phyloP scores from a whole-genome alignment of 2,329 filamentous ascomycete genomes.

The Reticulascus tulasneorum region DNA sequence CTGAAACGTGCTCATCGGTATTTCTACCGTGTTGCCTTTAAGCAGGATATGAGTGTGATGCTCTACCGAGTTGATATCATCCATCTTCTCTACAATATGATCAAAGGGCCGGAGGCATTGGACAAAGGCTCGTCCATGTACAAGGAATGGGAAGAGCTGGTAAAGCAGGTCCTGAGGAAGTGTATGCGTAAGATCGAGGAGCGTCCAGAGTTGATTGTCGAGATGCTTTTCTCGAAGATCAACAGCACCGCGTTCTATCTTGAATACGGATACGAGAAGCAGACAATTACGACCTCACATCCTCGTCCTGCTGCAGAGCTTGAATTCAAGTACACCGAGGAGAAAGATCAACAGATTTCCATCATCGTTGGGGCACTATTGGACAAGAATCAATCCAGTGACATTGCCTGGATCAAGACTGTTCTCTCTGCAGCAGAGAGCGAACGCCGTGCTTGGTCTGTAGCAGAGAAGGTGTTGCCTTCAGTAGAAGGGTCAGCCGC shows the following conservation, averaged over 20 bases:
- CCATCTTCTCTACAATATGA: constrained; percentile 81
- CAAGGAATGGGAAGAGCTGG: constrained; percentile 88
- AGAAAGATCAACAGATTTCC: constrained; percentile 67
- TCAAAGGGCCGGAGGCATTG: constrained; percentile 79
- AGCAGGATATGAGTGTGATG: constrained; percentile 85
- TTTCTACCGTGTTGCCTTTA: constrained; percentile 91
- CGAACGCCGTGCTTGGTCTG: constrained; percentile 75
- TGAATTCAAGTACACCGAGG: constrained; percentile 71
- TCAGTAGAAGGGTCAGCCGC: constrained; percentile 23
- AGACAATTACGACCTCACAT: constrained; percentile 57
- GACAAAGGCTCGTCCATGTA: constrained; percentile 63
- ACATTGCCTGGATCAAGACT: constrained; percentile 78
- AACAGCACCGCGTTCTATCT: constrained; percentile 79
- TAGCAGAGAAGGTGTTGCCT: constrained; percentile 59
- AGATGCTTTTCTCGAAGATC: constrained; percentile 94
- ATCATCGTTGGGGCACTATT: constrained; percentile 77
- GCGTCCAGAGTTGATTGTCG: constrained; percentile 78
- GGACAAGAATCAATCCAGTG: constrained; percentile 72
- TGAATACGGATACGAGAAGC: constrained; percentile 85
- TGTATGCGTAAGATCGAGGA: constrained; percentile 82
- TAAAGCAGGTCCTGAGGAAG: constrained; percentile 76
- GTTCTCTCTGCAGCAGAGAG: constrained; percentile 63
- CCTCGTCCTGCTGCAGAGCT: constrained; percentile 74
- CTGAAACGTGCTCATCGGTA: constrained; percentile 90
- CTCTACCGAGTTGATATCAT: constrained; percentile 90